Percentiles rank a stretch among this genome's conserved stretches.
Conservation (phyloP, 495 filamentous ascomycete species). For the Trichocladium uniseriatum region DNA sequence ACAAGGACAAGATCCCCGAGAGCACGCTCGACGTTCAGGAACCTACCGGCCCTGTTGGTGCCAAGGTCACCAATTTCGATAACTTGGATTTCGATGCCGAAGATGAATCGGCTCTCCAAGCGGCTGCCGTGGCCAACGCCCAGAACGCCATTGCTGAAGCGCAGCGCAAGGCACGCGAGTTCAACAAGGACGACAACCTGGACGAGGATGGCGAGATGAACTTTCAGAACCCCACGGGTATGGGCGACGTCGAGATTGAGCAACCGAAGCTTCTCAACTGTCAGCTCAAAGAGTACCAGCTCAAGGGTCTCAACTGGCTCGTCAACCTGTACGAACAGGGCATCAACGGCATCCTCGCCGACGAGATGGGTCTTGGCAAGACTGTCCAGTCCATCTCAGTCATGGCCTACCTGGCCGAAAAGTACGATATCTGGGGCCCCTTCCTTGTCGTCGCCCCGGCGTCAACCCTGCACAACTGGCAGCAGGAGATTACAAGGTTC, state of each 20-base stretch:
- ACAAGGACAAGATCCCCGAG: constrained; percentile 36
- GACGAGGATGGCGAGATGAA: constrained; percentile 94
- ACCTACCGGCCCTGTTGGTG: constrained; percentile 45
- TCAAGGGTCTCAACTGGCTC: constrained; percentile 98
- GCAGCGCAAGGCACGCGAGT: constrained; percentile 83
- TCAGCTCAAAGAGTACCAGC: constrained; percentile 93
- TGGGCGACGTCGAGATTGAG: constrained; percentile 86
- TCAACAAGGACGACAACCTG: constrained; percentile 63
- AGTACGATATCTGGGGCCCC: constrained; percentile 96
- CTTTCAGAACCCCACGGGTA: constrained; percentile 95
- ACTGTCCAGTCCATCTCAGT: constrained; percentile 98
- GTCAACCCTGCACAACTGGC: constrained; percentile 97
- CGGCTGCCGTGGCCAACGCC: constrained; percentile 88
- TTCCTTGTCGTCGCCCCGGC: constrained; percentile 95
- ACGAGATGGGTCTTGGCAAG: constrained; percentile 99
- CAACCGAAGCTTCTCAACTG: constrained; percentile 92
- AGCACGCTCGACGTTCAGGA: constrained; percentile 47
- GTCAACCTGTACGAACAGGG: constrained; percentile 98
- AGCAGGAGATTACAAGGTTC: constrained; percentile 92
- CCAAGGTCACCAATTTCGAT: constrained; percentile 85
- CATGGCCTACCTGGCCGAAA: constrained; percentile 96
- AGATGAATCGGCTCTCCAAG: constrained; percentile 70
- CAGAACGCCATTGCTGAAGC: constrained; percentile 94
- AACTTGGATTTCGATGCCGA: constrained; percentile 93
- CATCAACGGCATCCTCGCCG: constrained; percentile 97